Evolutionary conservation across 1,284 basidiomycete genomes (phyloP), one percentile per base, ranked within the genome.

Genomic region (Filobasidium uniguttulatum): DNA sequence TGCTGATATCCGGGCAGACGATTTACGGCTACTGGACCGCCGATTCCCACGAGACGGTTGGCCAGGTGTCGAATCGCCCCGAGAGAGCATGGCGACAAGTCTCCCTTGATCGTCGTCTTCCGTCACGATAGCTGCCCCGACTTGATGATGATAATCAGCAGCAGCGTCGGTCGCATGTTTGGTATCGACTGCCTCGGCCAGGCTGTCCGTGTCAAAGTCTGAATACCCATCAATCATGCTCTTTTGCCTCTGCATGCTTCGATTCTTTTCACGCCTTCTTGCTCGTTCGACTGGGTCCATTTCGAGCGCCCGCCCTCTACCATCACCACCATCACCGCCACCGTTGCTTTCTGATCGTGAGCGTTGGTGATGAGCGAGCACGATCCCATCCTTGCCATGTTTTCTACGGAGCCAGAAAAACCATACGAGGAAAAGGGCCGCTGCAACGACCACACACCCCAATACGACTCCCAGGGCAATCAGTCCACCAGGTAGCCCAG

Each of bases 181-280:
- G 19, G 38, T 49, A 26, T 48, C 47, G 9, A 33, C 48, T 9
- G 35, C 46, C 23, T 48, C 49, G 3, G 46, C 46, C 62, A 61
- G 66, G 8, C 60, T 60, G 55, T 67, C 63, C 1, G 52, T 57
- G 34, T 70, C 67, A 29, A 60, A 63, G 44, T 68, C 66, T 3
- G 59, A 60, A 38, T 61, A 68, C 3, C 68, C 68, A 28, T 70
- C 67, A 22, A 70, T 59, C 60, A 68, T 64, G 34, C 59, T 62
- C 56, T 63, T 65, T 52, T 70, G 68, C 25, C 68, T 48, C 38
- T 57, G 51, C 5, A 63, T 63, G 20, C 57, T 56, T 19, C 57
- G 52, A 48, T 64, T 65, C 54, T 70, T 70, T 46, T 58, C 61
- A 48, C 52, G 62, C 14, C 63, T 55, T 23, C 53, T 37, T 4